Evolutionary conservation across 2,329 filamentous ascomycete species (phyloP).

Genomic region (Alternaria novae-zelandiae): DNA sequence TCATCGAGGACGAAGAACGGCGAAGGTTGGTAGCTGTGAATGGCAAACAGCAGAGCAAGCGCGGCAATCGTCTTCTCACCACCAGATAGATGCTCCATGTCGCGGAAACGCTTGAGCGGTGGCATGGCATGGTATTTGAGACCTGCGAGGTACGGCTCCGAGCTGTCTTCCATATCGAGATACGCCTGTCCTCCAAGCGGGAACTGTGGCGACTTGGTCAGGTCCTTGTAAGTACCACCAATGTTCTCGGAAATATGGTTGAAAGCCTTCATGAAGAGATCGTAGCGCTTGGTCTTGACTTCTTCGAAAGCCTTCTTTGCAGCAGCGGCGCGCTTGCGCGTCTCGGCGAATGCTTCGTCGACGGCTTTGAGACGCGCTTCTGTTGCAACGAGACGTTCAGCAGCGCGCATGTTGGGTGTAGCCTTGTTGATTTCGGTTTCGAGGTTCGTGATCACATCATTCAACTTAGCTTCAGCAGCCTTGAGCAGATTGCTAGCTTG

Average conservation of each 20-base stretch:
- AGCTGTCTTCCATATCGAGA: constrained; percentile 93
- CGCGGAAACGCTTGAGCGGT: constrained; percentile 94
- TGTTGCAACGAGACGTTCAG: constrained; percentile 86
- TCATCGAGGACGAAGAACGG: constrained; percentile 99
- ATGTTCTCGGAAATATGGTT: constrained; percentile 95
- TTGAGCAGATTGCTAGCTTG: constrained; percentile 28
- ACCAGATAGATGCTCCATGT: constrained; percentile 97
- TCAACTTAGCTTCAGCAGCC: constrained; percentile 72
- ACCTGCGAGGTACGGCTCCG: constrained; percentile 92
- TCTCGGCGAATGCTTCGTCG: constrained; percentile 87
- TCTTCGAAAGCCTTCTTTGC: constrained; percentile 84
- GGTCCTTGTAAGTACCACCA: constrained; percentile 89
- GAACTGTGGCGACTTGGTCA: constrained; percentile 89
- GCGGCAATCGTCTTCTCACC: constrained; percentile 99
- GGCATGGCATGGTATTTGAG: constrained; percentile 99
- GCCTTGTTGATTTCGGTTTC: constrained; percentile 87
- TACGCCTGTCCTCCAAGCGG: constrained; percentile 89
- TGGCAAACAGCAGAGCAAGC: constrained; percentile 92
- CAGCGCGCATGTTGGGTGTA: constrained; percentile 94
- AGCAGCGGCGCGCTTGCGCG: constrained; percentile 73
- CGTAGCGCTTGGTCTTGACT: constrained; percentile 81
- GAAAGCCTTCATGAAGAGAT: constrained; percentile 95
- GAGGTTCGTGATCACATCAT: constrained; percentile 77
- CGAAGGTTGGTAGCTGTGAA: constrained; percentile 93
- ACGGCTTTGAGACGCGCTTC: constrained; percentile 82